Evolutionary conservation across 1,139 yeast species (phyloP).

Genomic region (Scheffersomyces parashehatae): DNA sequence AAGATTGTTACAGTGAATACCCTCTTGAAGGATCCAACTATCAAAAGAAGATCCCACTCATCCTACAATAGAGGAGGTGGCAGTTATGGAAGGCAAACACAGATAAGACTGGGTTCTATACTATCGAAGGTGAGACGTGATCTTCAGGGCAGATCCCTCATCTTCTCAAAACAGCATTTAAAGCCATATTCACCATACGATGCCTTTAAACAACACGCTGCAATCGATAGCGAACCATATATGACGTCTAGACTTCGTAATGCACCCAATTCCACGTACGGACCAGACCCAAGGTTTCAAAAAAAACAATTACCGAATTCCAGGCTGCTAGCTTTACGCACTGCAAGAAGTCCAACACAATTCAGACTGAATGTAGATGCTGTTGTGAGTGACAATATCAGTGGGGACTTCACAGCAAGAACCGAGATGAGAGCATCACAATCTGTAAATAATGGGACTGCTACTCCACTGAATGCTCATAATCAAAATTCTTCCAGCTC

Average conservation of each 20-base stretch:
- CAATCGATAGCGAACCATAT: not conserved
- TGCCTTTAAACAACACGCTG: constrained; percentile 15
- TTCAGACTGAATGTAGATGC: not conserved
- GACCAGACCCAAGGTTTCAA: not conserved
- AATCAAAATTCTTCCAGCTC: too few species aligned
- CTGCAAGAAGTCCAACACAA: not conserved
- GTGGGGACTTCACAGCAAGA: not conserved
- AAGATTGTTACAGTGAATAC: constrained; percentile 45
- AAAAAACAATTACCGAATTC: constrained; percentile 3
- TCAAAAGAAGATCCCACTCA: constrained; percentile 20
- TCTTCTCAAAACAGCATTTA: constrained; percentile 26
- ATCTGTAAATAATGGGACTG: too few species aligned
- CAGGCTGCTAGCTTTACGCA: not conserved
- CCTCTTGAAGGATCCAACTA: constrained; percentile 41
- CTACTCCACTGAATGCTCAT: too few species aligned
- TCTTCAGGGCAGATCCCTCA: constrained; percentile 30
- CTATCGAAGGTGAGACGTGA: constrained; percentile 39
- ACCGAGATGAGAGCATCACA: too few species aligned
- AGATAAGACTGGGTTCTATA: constrained; percentile 27
- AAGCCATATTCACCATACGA: constrained; percentile 26
- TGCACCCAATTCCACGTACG: constrained; percentile 3
- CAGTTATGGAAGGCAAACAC: constrained; percentile 4
- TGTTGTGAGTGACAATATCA: too few species aligned
- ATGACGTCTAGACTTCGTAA: constrained; percentile 1
- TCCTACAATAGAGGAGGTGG: constrained; percentile 5